These are phyloP conservation scores for Pleurotus salmoneostramineus DNA, from an alignment of 768 basidiomycete species.

Conservation along the genomic window DNA sequence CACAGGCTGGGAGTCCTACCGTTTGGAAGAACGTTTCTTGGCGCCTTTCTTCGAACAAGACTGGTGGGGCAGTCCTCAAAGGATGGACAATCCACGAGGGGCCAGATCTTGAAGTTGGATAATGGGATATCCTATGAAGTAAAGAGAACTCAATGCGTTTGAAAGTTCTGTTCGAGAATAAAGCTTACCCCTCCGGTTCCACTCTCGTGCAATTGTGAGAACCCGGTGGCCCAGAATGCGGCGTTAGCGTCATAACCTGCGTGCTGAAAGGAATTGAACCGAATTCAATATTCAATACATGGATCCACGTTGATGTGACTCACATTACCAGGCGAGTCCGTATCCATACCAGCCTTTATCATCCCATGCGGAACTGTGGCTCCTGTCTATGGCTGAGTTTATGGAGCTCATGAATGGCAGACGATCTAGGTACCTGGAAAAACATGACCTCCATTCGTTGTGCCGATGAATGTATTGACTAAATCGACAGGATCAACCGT, in stretches of 20 bases:
- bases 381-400: slow-evolving; percentile 27
- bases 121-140: slow-evolving; percentile 42
- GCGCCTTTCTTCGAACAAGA: slow-evolving; percentile 37
- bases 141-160: background rate
- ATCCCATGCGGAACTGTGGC: slow-evolving; percentile 65
- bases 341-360: slow-evolving; percentile 67
- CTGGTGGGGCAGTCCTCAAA: slow-evolving; percentile 53
- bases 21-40: slow-evolving; percentile 40
- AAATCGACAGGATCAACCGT: slow-evolving; percentile 32
- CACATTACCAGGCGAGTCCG: slow-evolving; percentile 59
- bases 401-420: background rate
- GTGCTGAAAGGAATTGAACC: slow-evolving; percentile 24
- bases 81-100: slow-evolving; percentile 42
- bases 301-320: slow-evolving; percentile 10
- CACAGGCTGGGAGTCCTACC: slow-evolving; percentile 24
- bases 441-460: slow-evolving; percentile 59
- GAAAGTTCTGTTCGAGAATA: background rate
- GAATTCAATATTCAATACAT: background rate
- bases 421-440: slow-evolving; percentile 46
- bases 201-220: slow-evolving; percentile 60
- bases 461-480: slow-evolving; percentile 63
- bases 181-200: slow-evolving; percentile 55
- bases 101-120: slow-evolving; percentile 61
- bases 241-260: slow-evolving; percentile 43
- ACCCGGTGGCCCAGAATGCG: slow-evolving; percentile 45